Evolutionary conservation across 495 filamentous ascomycete species (phyloP), one percentile per base, ranked within the genome.

Genomic region (Entonaema liquescens): DNA sequence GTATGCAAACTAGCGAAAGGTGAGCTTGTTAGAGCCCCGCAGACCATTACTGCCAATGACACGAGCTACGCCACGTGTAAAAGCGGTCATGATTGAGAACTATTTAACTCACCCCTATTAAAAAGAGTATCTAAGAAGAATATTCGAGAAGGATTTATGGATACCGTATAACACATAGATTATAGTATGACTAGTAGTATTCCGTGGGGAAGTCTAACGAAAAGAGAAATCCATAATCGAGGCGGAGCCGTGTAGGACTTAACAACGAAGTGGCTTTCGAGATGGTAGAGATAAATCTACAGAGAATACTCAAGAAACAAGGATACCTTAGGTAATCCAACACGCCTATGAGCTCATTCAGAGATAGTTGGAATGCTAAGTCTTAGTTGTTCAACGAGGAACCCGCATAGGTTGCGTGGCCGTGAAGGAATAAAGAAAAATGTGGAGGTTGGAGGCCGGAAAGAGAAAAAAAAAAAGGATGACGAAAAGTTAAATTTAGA

Each of bases 401-500:
- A 9, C 9, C 19, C 19, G 19, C 2, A 23, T 8, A 47, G 8
- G 42, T 47, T 21, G 42, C 19, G 42, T 47, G 42, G 42, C 17
- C 8, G 42, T 23, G 42, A 47, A 47, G 42, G 42, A 47, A 47
- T 21, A 21, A 12, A 11, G 19, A 17, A 15, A 40, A 44, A 2
- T 9, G 19, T 47, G 42, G 42, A 47, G 42, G 42, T 9, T 47
- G 42, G 42, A 21, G 31, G 31, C 31, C 11, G 31, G 31, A 33
- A 9, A 9, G 31, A 33, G 6, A 9, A 33, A 33, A 33, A 33
- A 55, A 33, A 19, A n/a, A 17, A 55, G 28, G 52, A 55, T 33
- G 28, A 35, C 17, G 29, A 55, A 21, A 55, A 33, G 52, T 35
- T 55, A 55, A 55, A 55, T 55, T 55, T 55, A 55, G 52, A 55